Percentiles rank a stretch among this genome's conserved stretches.
phyloP scores from a whole-genome alignment of 192 early-diverging fungal genomes.

The Coemansia sp. region DNA sequence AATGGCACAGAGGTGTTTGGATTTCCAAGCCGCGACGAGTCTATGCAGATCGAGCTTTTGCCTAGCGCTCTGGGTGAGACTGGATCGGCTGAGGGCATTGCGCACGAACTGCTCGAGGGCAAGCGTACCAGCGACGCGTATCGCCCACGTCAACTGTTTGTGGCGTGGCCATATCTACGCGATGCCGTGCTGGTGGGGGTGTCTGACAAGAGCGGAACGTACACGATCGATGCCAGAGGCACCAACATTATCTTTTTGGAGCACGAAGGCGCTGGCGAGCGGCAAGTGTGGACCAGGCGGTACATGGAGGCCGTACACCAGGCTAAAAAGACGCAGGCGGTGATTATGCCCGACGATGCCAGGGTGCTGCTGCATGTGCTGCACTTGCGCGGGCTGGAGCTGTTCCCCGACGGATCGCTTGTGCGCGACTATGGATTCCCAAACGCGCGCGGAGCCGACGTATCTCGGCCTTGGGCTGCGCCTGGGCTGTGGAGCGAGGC shows the following conservation, averaged over 20 bases:
- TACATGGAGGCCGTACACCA: conserved; percentile 32
- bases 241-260: conserved; percentile 10
- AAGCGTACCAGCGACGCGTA: conserved; percentile 28
- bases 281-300: conserved; percentile 20
- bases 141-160: conserved; percentile 41
- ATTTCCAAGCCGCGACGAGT: conserved; percentile 65
- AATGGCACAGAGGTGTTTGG: conserved; percentile 89
- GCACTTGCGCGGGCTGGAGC: conserved; percentile 39
- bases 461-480: conserved; percentile 25
- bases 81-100: conserved; percentile 14
- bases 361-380: conserved; percentile 42
- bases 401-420: conserved; percentile 43
- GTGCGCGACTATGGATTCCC: conserved; percentile 45
- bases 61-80: conserved; percentile 10
- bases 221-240: conserved; percentile 40
- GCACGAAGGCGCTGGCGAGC: conserved; percentile 18
- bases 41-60: conserved; percentile 34
- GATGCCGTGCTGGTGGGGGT: conserved; percentile 78
- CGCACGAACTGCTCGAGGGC: conserved; percentile 34
- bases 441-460: background rate
- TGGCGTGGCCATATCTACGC: conserved; percentile 84
- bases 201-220: conserved; percentile 62
- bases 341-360: conserved; percentile 13
- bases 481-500: conserved; percentile 13
- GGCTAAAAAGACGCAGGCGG: conserved; percentile 24